Percentiles rank a stretch among this genome's conserved stretches.
Evolutionary conservation across 352 stramenopile genomes (phyloP).

Genomic region (Globisporangium emineosum): DNA sequence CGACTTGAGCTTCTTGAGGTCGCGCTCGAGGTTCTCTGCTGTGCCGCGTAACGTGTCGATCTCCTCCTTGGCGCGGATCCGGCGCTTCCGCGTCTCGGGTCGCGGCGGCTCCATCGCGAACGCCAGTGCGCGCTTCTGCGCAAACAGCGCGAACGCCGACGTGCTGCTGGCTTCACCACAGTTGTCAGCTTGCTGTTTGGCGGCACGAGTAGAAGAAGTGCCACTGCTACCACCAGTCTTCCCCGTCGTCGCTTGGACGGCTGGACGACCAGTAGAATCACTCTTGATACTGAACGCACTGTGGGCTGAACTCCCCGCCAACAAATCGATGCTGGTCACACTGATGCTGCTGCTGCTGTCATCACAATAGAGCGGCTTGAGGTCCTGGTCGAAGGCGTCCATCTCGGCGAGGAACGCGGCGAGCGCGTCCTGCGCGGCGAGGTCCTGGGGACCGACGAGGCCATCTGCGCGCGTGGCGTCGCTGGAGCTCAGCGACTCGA

Average conservation of each 20-base stretch:
- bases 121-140: constrained; percentile 5
- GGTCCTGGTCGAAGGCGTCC: constrained; percentile 1
- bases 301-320: too few species aligned
- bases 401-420: constrained; percentile 14
- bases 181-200: background rate
- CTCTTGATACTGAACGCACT: too few species aligned
- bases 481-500: too few species aligned
- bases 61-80: background rate
- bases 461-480: too few species aligned
- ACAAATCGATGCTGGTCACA: background rate
- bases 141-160: constrained; percentile 11
- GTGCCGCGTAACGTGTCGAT: background rate
- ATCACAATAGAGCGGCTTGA: background rate
- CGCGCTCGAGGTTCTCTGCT: constrained; percentile 1
- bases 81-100: background rate
- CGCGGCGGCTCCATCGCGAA: constrained; percentile 11
- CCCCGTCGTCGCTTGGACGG: background rate
- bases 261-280: background rate
- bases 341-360: background rate
- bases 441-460: too few species aligned
- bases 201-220: background rate
- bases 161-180: background rate
- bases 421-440: constrained; percentile 9
- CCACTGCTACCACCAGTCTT: background rate
- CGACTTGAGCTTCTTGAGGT: constrained; percentile 5